A percentile compares a stretch with the other conserved stretches of the same genome.
Evolutionary conservation across 495 filamentous ascomycete genomes (phyloP).

Genomic region (Bathelium albidoporum): DNA sequence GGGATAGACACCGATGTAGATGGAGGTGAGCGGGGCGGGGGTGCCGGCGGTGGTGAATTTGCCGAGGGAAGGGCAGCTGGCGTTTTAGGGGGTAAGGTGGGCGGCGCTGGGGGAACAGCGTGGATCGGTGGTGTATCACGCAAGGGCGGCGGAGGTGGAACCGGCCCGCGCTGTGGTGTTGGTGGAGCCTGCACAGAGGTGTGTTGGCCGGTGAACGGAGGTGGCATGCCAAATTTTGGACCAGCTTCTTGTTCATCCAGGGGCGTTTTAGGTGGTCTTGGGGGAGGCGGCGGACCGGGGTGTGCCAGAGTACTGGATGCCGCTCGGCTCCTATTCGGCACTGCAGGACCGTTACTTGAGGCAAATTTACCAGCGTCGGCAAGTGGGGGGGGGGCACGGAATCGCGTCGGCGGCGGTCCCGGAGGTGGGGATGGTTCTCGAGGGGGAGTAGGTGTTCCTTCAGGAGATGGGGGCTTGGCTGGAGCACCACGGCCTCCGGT

Average conservation of each 20-base stretch:
- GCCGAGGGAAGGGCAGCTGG: constrained; percentile 52
- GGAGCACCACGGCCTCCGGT: constrained; percentile 29
- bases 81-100: constrained; percentile 16
- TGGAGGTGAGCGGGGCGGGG: constrained; percentile 33
- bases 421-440: constrained; percentile 46
- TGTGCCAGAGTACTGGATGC: constrained; percentile 42
- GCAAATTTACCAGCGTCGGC: constrained; percentile 24
- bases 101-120: constrained; percentile 40
- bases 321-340: constrained; percentile 47
- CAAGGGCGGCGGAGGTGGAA: constrained; percentile 34
- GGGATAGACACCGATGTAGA: constrained; percentile 31
- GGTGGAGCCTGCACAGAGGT: constrained; percentile 57
- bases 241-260: constrained; percentile 52
- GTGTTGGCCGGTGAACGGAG: constrained; percentile 64
- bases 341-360: constrained; percentile 35
- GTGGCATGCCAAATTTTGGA: constrained; percentile 63
- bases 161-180: constrained; percentile 57
- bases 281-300: constrained; percentile 72
- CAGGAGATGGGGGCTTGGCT: constrained; percentile 35
- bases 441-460: constrained; percentile 36
- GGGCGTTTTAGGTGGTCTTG: constrained; percentile 77
- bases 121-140: constrained; percentile 27
- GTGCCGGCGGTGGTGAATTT: constrained; percentile 22
- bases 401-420: constrained; percentile 36
- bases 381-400: constrained; percentile 22